phyloP scores from a whole-genome alignment of 2,329 filamentous ascomycete genomes.

The Sordariomycetes sp. region DNA sequence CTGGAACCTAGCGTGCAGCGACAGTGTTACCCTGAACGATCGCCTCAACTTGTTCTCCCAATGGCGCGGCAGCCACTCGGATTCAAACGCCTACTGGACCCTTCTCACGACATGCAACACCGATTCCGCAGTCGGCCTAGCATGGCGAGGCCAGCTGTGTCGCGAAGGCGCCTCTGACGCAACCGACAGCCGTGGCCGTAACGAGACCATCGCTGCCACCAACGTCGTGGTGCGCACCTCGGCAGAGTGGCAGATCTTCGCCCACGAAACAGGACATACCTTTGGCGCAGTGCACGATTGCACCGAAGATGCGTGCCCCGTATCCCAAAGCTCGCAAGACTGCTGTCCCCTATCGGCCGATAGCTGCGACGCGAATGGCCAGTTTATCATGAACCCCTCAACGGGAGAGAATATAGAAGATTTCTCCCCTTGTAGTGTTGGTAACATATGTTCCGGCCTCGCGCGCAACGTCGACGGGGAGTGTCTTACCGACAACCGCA shows the following conservation, averaged over 20 bases:
- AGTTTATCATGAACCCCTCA: conserved; percentile 94
- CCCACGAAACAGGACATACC: conserved; percentile 88
- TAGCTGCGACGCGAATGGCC: conserved; percentile 65
- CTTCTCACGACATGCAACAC: conserved; percentile 76
- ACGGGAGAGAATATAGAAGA: conserved; percentile 61
- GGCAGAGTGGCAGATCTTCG: conserved; percentile 91
- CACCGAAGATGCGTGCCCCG: conserved; percentile 58
- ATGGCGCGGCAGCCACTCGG: conserved; percentile 72
- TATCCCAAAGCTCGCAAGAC: conserved; percentile 38
- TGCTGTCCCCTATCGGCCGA: conserved; percentile 70
- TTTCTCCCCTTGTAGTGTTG: conserved; percentile 84
- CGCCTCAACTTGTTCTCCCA: conserved; percentile 80
- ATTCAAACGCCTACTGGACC: conserved; percentile 90
- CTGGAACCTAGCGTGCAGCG: conserved; percentile 75
- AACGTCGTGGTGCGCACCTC: conserved; percentile 82
- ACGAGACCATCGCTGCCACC: conserved; percentile 71
- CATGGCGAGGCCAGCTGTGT: conserved; percentile 89
- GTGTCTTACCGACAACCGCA: conserved; percentile 80
- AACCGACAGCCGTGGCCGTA: conserved; percentile 30
- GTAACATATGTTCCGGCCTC: conserved; percentile 88
- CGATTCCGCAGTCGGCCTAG: conserved; percentile 76
- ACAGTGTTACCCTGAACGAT: conserved; percentile 55
- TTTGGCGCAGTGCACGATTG: conserved; percentile 97
- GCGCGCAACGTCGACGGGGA: conserved; percentile 64
- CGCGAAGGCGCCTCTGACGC: conserved; percentile 45